Evolutionary conservation across 768 basidiomycete species (phyloP).

Genomic region (Erythrobasidium yunnanense): DNA sequence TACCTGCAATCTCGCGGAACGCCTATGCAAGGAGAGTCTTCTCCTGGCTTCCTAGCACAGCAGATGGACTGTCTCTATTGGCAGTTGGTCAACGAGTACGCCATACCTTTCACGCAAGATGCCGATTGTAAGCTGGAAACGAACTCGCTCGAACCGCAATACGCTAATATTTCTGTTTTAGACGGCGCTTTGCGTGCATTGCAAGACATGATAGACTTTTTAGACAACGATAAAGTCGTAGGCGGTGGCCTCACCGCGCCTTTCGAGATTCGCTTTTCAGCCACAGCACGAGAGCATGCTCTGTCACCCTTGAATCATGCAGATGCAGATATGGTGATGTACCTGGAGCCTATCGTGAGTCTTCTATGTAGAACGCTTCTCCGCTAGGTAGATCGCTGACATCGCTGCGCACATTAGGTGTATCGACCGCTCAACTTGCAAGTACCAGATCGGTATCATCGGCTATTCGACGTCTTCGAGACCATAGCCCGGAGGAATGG

Average conservation of each 20-base stretch:
- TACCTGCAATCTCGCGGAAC: conserved; percentile 1
- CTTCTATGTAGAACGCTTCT: background rate
- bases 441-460: background rate
- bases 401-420: background rate
- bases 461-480: background rate
- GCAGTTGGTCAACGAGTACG: conserved; percentile 11
- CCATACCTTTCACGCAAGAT: background rate
- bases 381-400: background rate
- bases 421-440: conserved; percentile 6
- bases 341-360: conserved; percentile 11
- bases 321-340: background rate
- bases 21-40: background rate
- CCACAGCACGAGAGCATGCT: background rate
- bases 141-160: background rate
- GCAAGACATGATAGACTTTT: background rate
- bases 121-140: background rate
- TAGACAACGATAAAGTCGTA: conserved; percentile 13
- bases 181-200: conserved; percentile 8
- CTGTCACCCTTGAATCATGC: conserved; percentile 3
- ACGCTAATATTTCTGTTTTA: background rate
- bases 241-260: conserved; percentile 16
- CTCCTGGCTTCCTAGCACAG: conserved; percentile 2
- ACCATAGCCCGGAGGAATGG: conserved; percentile 1
- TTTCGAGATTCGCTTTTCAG: conserved; percentile 13
- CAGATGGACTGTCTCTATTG: conserved; percentile 19